Base-by-base conservation (phyloP, 345 rosid species). In the Eucalyptus paniculata region DNA sequence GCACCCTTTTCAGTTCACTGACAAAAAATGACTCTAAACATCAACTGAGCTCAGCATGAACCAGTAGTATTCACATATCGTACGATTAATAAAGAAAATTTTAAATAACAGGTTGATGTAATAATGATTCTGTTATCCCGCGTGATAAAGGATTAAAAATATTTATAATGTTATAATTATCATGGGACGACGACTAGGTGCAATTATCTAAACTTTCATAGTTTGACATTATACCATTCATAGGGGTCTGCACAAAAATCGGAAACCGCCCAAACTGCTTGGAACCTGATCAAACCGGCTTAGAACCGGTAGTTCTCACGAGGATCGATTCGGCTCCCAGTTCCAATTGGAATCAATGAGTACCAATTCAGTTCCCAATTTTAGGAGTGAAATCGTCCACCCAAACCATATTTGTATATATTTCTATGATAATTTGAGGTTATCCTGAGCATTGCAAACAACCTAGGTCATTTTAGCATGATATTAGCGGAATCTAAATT, bases 221-320 rank as follows among this genome's bases (percentile, higher is more conserved):
- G 5, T 21, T 53, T 53, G 26, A 53, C 0, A 19, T 21, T 8
- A 53, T 53, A 53, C 5, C 0, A 53, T 53, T 53, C 26, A 21
- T 53, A 53, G 0, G 2, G 58, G 2, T 53, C 0, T 53, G 58
- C 10, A 53, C 1, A 53, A 53, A 0, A 53, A 53, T 53, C 4
- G 2, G 2, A 53, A 53, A 53, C 10, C 0, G 0, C 10, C 10
- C 56, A 0, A 8, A 53, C 24, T 0, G 2, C 10, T 0, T 53
- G 2, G 11, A 53, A 53, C 58, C 5, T 53, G 0, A 53, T 0
- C 2, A 0, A 0, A 53, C 5, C 5, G 0, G 11, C 11, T 53
- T 21, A 21, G 58, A 53, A 53, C 1, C 3, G 0, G 5, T 0
- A 53, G 0, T 53, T 53, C 11, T 19, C 58, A 53, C 0, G 5